Percentiles rank a stretch among this genome's conserved stretches.
Evolutionary conservation across 768 basidiomycete genomes (phyloP).

Genomic region (Pleurotus djamor): DNA sequence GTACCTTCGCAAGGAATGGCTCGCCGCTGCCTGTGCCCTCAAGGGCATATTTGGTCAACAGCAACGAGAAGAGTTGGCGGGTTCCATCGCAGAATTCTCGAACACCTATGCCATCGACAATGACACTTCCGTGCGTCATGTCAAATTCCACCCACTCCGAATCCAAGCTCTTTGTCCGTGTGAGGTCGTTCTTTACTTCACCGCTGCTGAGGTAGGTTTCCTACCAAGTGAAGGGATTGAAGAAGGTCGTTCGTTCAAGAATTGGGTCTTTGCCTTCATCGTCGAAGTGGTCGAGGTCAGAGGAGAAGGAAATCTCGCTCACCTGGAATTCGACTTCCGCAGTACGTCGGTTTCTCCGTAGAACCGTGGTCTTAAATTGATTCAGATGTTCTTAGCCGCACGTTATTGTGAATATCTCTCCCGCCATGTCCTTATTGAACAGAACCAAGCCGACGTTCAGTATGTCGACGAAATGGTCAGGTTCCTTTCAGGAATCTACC

Average conservation of each 20-base stretch:
- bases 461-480: neutral
- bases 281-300: neutral
- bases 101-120: neutral
- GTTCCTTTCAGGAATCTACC: neutral
- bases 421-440: neutral
- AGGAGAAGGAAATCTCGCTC: neutral
- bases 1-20: constrained; percentile 9
- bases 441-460: neutral
- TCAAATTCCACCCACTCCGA: constrained; percentile 15
- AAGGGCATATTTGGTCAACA: neutral
- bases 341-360: neutral
- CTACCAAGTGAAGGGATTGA: neutral
- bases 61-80: neutral
- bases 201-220: constrained; percentile 9
- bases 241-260: neutral
- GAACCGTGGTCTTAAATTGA: neutral
- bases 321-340: neutral
- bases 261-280: neutral
- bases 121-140: constrained; percentile 1
- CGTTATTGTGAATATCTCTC: neutral
- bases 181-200: constrained; percentile 18
- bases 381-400: neutral
- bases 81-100: constrained; percentile 7
- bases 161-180: constrained; percentile 15
- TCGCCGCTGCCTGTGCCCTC: neutral